phyloP scores from a whole-genome alignment of 345 rosid genomes.

The Dipteronia dyeriana region DNA sequence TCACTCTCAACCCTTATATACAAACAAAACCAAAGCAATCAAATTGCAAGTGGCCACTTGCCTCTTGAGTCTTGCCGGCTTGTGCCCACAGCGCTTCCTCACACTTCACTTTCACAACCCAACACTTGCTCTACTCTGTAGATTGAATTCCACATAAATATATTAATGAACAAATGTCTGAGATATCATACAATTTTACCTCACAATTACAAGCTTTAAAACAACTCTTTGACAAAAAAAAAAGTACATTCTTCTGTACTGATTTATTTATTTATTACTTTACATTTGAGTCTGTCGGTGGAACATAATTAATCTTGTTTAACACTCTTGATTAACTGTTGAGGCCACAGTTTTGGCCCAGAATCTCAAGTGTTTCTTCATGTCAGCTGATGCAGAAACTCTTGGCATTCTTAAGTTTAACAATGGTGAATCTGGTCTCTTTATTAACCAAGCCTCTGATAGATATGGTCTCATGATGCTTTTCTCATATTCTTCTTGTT shows the following conservation, averaged over 20 bases:
- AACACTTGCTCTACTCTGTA: background rate
- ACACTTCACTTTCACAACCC: background rate
- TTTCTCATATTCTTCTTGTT: slow-evolving; percentile 25
- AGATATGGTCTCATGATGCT: slow-evolving; percentile 48
- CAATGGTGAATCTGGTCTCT: slow-evolving; percentile 54
- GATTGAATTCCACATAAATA: background rate
- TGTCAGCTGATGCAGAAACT: slow-evolving; percentile 38
- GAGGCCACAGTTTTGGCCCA: slow-evolving; percentile 71
- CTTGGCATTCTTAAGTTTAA: slow-evolving; percentile 44
- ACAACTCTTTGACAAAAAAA: too few species aligned
- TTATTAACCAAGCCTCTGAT: slow-evolving; percentile 73
- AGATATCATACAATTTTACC: background rate
- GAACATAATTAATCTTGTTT: background rate
- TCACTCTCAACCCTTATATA: background rate
- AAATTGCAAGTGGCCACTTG: background rate
- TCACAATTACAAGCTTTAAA: background rate
- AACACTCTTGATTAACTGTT: slow-evolving; percentile 41
- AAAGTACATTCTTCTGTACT: too few species aligned
- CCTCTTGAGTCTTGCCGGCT: background rate
- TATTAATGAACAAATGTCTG: too few species aligned
- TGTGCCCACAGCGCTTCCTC: background rate
- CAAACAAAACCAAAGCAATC: background rate
- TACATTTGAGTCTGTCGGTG: background rate
- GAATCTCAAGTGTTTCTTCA: slow-evolving; percentile 57
- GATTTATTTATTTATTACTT: too few species aligned